Evolutionary conservation across 2,329 filamentous ascomycete genomes (phyloP), one percentile per base, ranked within the genome.

Genomic region (Ramichloridium luteum): DNA sequence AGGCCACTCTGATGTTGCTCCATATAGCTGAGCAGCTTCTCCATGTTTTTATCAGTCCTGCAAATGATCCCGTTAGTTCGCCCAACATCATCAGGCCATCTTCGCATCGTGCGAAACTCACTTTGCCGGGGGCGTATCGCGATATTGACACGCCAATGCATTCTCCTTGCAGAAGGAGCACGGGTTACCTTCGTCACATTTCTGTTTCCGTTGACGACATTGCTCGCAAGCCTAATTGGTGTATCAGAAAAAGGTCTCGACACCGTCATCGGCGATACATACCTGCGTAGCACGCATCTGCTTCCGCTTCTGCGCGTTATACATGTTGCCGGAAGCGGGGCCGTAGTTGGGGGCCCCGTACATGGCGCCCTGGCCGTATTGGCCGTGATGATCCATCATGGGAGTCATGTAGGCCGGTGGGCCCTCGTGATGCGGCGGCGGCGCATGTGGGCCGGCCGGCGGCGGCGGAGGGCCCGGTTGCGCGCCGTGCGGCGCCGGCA

Each of bases 211-310:
- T 38, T 80, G 72, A 36, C 85, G 76, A 58, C 85, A 93, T 55
- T 79, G 82, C 50, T 93, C 85, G 57, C 90, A 98, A 22, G 90
- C 90, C 77, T 93, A 35, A n/a, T n/a, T n/a, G n/a, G n/a, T n/a
- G n/a, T n/a, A n/a, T 16, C 20, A 23, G 20, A n/a, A 23, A 23
- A 8, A n/a, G n/a, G 8, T 23, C 8, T 8, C 20, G 20, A 23
- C n/a, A n/a, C n/a, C 20, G 20, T 8, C n/a, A n/a, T 23, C 20
- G 8, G 20, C 20, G 20, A 25, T 25, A 38, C 44, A 8, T 36
- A 54, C 51, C 40, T 53, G 52, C 13, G 50, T 51, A 13, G 53
- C 53, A 30, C 53, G 52, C 51, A 55, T 54, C 29, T 53, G 50
- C 36, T 54, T 55, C 35, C 49, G 50, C 34, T 43, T 45, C 25